These are phyloP conservation scores for Euryodendron excelsum DNA, from an alignment of 148 eudicot genomes.

Conservation along the genomic window DNA sequence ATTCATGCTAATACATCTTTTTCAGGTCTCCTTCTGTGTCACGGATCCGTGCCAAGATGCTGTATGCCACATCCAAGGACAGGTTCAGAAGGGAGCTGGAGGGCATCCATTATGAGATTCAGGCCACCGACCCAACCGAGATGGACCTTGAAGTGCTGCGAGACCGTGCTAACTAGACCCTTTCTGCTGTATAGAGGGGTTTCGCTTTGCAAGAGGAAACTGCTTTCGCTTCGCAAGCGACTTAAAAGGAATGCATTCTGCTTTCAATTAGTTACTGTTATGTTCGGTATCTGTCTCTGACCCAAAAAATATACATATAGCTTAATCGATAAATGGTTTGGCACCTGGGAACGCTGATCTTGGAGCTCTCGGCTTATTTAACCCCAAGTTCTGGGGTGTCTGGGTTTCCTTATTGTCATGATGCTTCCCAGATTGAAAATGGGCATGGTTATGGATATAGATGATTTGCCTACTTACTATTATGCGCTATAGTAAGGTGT, in stretches of 20 bases:
- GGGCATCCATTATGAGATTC: constrained; percentile 77
- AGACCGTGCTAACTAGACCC: constrained; percentile 49
- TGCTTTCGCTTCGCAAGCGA: background rate
- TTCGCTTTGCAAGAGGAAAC: background rate
- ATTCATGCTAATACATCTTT: background rate
- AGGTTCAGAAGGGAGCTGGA: constrained; percentile 62
- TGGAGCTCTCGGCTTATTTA: constrained; percentile 20
- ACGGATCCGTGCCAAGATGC: constrained; percentile 63
- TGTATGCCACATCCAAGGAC: constrained; percentile 70
- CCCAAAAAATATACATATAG: constrained; percentile 9
- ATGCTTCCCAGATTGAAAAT: constrained; percentile 35
- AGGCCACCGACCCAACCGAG: constrained; percentile 75
- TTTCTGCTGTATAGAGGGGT: background rate
- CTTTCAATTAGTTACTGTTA: background rate
- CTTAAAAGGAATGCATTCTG: background rate
- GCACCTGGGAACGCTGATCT: constrained; percentile 35
- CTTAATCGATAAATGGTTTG: constrained; percentile 36
- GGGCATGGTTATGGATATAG: constrained; percentile 15
- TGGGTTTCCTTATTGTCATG: constrained; percentile 27
- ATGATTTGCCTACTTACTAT: background rate
- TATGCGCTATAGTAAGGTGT: background rate
- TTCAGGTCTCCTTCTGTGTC: constrained; percentile 76
- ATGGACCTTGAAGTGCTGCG: constrained; percentile 60
- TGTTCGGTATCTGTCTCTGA: constrained; percentile 10
- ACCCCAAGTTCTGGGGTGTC: constrained; percentile 17